Base-by-base conservation (phyloP, 2,329 filamentous ascomycete genomes). In the Paraphoma chrysanthemicola region DNA sequence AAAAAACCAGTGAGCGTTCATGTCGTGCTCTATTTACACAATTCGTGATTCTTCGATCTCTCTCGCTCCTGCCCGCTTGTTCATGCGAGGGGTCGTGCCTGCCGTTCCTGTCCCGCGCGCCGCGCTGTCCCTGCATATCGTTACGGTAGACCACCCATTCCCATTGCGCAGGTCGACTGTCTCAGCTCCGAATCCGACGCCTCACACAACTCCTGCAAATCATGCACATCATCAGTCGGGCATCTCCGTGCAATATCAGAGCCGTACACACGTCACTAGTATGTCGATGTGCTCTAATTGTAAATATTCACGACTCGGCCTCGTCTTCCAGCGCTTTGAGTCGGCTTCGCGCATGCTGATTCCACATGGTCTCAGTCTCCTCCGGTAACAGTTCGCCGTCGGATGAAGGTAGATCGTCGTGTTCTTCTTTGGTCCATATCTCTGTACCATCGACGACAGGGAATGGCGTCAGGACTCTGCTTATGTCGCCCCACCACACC, bases 401-500 rank as follows among this genome's bases (percentile, higher is more conserved):
- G 1, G 65, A 67, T 5, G 70, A 74, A 7, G 68, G 68, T 53
- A 76, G 47, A 23, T 74, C 75, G 14, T 76, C 75, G 31, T 77
- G 73, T 57, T 77, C 75, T 54, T 77, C 75, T 55, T 71, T 73
- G 1, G 75, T 77, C 71, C 73, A 74, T 28, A 77, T 75, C 57
- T 76, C 75, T n/a, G 73, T 76, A 1, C 75, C 75, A 30, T 70
- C 68, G 10, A 77, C 71, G 9, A 77, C 75, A 0, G 76, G 76
- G 43, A 78, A 78, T 9, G 76, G 66, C 0, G 75, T 77, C 41
- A 78, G 55, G n/a, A 78, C 73, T 18, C 75, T 63, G 43, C 68
- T 71, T 8, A 78, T 76, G 46, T 78, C 74, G 8, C 76, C 75
- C 77, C 77, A 79, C 77, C 77, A 79, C 23, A 71, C 66, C 52